Evolutionary conservation across 345 rosid species (phyloP), one percentile per base, ranked within the genome.

Genomic region (Tarenaya hassleriana): DNA sequence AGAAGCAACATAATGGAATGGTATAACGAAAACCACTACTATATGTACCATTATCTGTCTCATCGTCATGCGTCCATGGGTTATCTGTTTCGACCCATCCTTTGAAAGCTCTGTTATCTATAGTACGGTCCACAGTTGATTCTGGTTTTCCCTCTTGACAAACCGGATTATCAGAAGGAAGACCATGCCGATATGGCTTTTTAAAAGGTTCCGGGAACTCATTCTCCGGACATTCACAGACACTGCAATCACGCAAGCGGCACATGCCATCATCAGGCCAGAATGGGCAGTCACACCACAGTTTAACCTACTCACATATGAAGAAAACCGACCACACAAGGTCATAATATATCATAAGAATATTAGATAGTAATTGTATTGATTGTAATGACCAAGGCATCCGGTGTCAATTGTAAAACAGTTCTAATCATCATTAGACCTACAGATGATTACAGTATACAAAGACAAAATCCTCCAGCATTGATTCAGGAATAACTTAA

Each of bases 241-340:
- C 95, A 50, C 97, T 88, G 63, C 99, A 94, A 73, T 94, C 95
- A 65, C 94, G 78, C 71, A 94, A 71, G 46, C 68, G 87, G 61
- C 97, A 94, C 99, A 94, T 88, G 45, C 95, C 86, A 71, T 92
- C 96, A 66, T 84, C 96, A 1, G 84, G 94, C 99, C 95, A 84
- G 73, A 85, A 84, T 16, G 94, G 96, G 70, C 99, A 94, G 58
- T 94, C 83, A 76, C 99, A 94, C 98, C 90, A 84, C 18, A 91
- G 63, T 61, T 84, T 91, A 66, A 81, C 95, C 98, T 91, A 41
- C 40, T n/a, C 70, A 47, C 41, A 41, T 45, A 50, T 16, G 1
- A 24, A 13, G 7, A 14, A 27, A 21, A 21, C 10, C 40, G 53
- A 16, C 16, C 54, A 62, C 0, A 13, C 7, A n/a, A 24, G 29